phyloP scores from a whole-genome alignment of 495 filamentous ascomycete species.

The Xylaria cubensis region DNA sequence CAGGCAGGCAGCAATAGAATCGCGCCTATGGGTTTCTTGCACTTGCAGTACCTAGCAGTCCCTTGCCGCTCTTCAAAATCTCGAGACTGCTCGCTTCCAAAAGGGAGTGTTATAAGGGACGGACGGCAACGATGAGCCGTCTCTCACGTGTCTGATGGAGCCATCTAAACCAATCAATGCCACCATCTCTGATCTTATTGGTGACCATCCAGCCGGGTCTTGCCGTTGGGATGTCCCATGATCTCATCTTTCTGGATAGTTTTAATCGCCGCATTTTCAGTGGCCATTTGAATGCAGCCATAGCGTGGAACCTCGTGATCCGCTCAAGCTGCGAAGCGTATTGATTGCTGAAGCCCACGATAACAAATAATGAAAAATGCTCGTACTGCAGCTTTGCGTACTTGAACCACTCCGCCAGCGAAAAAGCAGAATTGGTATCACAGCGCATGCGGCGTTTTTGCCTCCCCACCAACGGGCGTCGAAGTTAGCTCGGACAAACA shows the following conservation, averaged over 20 bases:
- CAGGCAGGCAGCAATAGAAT: not conserved
- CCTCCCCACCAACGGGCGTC: slow-evolving; percentile 10
- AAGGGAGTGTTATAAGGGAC: not conserved
- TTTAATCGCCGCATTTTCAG: slow-evolving; percentile 14
- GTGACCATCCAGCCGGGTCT: slow-evolving; percentile 24
- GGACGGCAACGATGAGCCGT: not conserved
- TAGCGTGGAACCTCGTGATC: slow-evolving; percentile 13
- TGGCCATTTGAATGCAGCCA: slow-evolving; percentile 19
- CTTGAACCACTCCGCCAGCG: not conserved
- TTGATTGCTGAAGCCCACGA: slow-evolving; percentile 1
- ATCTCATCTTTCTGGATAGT: slow-evolving; percentile 12
- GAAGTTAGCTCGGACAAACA: slow-evolving; percentile 4
- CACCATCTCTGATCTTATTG: slow-evolving; percentile 15
- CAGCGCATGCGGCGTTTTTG: slow-evolving; percentile 11
- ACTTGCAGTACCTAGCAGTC: not conserved
- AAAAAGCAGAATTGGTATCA: not conserved
- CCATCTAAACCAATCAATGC: not conserved
- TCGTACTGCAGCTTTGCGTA: not conserved
- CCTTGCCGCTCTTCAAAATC: not conserved
- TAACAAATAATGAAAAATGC: not conserved
- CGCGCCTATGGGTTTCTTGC: not conserved
- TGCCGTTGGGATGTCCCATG: slow-evolving; percentile 22
- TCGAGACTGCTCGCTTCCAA: not conserved
- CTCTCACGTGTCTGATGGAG: slow-evolving; percentile 4
- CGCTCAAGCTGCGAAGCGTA: not conserved